A percentile compares a stretch with the other conserved stretches of the same genome.
phyloP scores from a whole-genome alignment of 2,329 filamentous ascomycete species.

The Fusarium graminum region DNA sequence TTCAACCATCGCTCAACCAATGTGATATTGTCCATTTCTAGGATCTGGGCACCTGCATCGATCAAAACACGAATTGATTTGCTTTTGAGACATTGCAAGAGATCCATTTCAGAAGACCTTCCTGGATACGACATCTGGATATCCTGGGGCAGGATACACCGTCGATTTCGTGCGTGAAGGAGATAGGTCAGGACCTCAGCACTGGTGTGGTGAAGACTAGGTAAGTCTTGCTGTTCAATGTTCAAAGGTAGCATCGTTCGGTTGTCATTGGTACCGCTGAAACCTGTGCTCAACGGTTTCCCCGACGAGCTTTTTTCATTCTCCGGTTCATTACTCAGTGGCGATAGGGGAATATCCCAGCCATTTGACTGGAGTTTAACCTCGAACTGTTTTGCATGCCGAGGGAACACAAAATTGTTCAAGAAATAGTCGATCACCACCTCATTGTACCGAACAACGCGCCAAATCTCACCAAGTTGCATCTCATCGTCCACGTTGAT shows the following conservation, averaged over 20 bases:
- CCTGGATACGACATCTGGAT: constrained; percentile 59
- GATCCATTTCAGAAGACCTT: constrained; percentile 41
- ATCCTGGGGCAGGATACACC: constrained; percentile 56
- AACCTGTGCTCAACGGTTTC: constrained; percentile 69
- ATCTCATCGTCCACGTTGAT: constrained; percentile 72
- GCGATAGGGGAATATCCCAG: constrained; percentile 73
- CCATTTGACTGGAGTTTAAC: constrained; percentile 74
- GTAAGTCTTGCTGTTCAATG: constrained; percentile 72
- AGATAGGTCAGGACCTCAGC: constrained; percentile 73
- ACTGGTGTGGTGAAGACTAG: constrained; percentile 69
- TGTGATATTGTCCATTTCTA: constrained; percentile 69
- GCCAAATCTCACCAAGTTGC: constrained; percentile 68
- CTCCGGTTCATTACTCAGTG: constrained; percentile 9
- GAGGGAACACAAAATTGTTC: constrained; percentile 74
- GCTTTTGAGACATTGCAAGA: constrained; percentile 50
- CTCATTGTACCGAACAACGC: constrained; percentile 62
- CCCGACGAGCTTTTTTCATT: neutral
- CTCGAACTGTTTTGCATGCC: constrained; percentile 74
- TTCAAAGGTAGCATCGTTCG: constrained; percentile 70
- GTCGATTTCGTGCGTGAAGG: constrained; percentile 64
- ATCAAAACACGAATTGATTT: constrained; percentile 67
- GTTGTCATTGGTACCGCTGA: constrained; percentile 80
- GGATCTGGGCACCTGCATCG: constrained; percentile 73
- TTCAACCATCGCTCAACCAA: constrained; percentile 66
- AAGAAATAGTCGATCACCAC: constrained; percentile 71